phyloP scores from a whole-genome alignment of 306 rosid genomes.

The Cucumis hystrix region DNA sequence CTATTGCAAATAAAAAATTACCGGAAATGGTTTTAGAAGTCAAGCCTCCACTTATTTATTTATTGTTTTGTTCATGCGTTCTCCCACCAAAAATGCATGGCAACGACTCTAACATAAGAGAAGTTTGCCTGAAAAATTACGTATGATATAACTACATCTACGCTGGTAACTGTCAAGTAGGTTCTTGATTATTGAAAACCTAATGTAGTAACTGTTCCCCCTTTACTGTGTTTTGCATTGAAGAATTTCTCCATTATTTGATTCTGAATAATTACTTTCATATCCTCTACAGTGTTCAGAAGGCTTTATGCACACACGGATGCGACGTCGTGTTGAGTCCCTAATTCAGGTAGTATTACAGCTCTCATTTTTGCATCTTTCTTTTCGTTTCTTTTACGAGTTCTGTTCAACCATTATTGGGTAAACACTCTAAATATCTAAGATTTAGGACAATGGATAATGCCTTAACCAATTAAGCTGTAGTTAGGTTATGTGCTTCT shows the following conservation, averaged over 20 bases:
- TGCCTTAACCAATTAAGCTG: neutral
- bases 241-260: neutral
- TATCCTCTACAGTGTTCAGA: conserved; percentile 65
- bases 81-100: neutral
- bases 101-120: neutral
- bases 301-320: conserved; percentile 97
- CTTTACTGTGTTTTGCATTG: neutral
- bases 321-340: conserved; percentile 98
- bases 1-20: neutral
- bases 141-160: neutral
- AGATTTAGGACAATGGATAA: too few relatives aligned
- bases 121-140: neutral
- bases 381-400: neutral
- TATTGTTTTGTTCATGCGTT: neutral
- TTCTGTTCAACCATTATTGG: neutral
- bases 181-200: neutral
- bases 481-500: neutral
- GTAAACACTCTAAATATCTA: neutral
- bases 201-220: neutral
- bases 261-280: conserved; percentile 5
- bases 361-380: neutral
- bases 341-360: conserved; percentile 59
- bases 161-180: neutral
- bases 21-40: neutral
- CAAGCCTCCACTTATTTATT: neutral